phyloP scores from a whole-genome alignment of 768 basidiomycete genomes.

The Lenzites betulinus region DNA sequence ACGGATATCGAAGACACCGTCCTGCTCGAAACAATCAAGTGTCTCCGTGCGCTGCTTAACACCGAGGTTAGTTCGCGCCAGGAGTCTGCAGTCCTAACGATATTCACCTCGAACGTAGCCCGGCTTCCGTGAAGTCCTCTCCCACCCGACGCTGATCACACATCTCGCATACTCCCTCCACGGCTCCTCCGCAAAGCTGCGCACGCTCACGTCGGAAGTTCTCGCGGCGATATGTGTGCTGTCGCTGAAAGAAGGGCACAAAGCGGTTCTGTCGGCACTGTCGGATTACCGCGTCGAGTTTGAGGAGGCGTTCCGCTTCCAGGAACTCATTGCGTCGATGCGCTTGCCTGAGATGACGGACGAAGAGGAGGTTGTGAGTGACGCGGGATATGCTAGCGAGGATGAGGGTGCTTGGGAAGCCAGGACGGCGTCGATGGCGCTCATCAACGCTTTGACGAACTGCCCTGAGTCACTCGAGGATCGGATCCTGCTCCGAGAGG shows the following conservation, averaged over 20 bases:
- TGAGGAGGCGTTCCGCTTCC: conserved; percentile 79
- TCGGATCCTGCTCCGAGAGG: conserved; percentile 76
- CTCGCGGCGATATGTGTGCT: conserved; percentile 84
- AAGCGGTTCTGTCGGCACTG: conserved; percentile 71
- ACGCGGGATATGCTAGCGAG: conserved; percentile 43
- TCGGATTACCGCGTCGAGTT: conserved; percentile 76
- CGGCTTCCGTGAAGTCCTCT: conserved; percentile 70
- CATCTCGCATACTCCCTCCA: conserved; percentile 75
- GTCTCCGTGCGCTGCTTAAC: conserved; percentile 80
- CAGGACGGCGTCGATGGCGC: conserved; percentile 69
- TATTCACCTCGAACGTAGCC: conserved; percentile 43
- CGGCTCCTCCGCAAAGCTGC: conserved; percentile 64
- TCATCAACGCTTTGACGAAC: conserved; percentile 79
- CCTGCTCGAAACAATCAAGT: conserved; percentile 75
- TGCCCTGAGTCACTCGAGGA: conserved; percentile 79
- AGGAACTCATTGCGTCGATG: conserved; percentile 67
- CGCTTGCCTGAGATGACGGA: conserved; percentile 50
- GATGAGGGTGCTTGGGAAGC: conserved; percentile 83
- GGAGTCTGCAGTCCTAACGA: conserved; percentile 11
- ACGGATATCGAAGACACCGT: conserved; percentile 69
- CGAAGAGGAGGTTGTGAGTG: conserved; percentile 37
- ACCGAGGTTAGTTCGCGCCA: conserved; percentile 62
- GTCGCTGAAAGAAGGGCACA: conserved; percentile 69
- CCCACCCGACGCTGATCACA: conserved; percentile 64
- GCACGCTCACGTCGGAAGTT: conserved; percentile 71